Evolutionary conservation across 139 green algal genomes (phyloP).

Genomic region (Chloropicon primus): DNA sequence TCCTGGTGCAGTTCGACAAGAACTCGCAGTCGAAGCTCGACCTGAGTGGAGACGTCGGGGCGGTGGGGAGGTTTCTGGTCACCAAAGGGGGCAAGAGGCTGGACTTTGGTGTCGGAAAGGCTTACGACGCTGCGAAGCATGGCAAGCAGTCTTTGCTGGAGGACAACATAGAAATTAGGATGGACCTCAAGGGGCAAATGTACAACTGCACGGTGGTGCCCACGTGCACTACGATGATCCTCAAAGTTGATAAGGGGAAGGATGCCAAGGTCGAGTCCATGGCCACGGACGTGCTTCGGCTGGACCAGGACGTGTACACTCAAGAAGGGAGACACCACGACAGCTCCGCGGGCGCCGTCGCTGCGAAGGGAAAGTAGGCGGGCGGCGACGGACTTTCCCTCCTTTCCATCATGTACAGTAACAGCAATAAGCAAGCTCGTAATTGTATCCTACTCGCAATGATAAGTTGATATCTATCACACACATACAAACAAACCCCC

Average conservation of each 20-base stretch:
- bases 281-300: neutral
- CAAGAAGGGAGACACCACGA: neutral
- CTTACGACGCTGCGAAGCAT: neutral
- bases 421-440: no score
- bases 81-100: neutral
- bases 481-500: neutral
- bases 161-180: constrained; percentile 3
- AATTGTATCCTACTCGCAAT: no score
- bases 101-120: neutral
- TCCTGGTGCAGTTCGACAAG: constrained; percentile 30
- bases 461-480: no score
- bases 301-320: neutral
- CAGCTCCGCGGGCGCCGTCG: neutral
- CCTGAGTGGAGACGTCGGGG: constrained; percentile 37
- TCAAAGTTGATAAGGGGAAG: neutral
- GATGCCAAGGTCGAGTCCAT: neutral
- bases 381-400: no score
- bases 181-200: constrained; percentile 45
- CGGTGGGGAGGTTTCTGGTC: constrained; percentile 33
- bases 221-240: neutral
- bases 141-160: neutral
- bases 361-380: neutral
- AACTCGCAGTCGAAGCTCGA: constrained; percentile 18
- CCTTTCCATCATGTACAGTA: no score
- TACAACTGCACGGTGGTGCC: constrained; percentile 32